Evolutionary conservation across 441 rosid genomes (phyloP).

Genomic region (Gossypium aridum): DNA sequence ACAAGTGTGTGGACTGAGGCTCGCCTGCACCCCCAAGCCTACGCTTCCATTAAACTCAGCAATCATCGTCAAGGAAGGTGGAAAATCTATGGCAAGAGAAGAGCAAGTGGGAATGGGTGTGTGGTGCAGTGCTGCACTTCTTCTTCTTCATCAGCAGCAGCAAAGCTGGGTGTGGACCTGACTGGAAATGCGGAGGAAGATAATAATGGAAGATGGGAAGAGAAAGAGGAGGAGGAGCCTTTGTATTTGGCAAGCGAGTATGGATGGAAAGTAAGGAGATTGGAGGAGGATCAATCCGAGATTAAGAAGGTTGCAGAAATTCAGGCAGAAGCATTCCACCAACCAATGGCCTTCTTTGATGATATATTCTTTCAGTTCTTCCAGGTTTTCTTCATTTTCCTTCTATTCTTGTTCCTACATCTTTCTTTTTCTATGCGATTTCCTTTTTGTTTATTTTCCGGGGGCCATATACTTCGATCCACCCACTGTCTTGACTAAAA

Average conservation of each 20-base stretch:
- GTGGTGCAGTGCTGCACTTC: constrained; percentile 8
- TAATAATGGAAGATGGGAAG: not conserved
- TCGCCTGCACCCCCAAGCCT: not conserved
- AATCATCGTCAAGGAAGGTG: not conserved
- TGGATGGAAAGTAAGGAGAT: constrained; percentile 68
- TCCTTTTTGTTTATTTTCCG: not conserved
- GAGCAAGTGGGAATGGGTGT: not conserved
- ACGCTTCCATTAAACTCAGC: not conserved
- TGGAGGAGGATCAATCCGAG: constrained; percentile 42
- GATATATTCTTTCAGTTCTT: constrained; percentile 69
- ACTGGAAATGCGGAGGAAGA: not conserved
- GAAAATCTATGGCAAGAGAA: not conserved
- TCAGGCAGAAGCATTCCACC: constrained; percentile 84
- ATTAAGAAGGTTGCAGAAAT: constrained; percentile 53
- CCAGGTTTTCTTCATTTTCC: constrained; percentile 34
- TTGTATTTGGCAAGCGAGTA: constrained; percentile 37
- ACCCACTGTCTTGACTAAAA: not conserved
- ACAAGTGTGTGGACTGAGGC: not conserved
- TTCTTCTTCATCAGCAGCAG: not conserved
- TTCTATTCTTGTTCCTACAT: not conserved
- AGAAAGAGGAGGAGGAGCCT: constrained; percentile 9
- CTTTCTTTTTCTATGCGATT: not conserved
- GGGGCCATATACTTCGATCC: too few species aligned
- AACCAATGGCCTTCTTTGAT: constrained; percentile 52
- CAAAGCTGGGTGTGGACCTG: not conserved